Percentiles rank a stretch among this genome's conserved stretches.
Evolutionary conservation across 1,284 basidiomycete genomes (phyloP).

Genomic region (Thelephora terrestris): DNA sequence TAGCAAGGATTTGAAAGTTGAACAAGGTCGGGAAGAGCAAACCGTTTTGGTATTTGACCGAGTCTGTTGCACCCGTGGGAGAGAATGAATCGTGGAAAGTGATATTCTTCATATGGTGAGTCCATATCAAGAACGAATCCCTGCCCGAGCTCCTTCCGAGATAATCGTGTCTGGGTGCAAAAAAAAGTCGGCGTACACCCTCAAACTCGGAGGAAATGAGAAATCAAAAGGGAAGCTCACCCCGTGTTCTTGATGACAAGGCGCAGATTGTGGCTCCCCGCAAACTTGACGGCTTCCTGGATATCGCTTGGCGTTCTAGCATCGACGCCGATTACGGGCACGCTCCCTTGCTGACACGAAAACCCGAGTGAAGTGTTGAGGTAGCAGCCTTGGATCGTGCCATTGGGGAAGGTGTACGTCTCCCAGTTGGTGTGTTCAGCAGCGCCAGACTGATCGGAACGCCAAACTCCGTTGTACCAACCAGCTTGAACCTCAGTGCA

Average conservation of each 20-base stretch:
- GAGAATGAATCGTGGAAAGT: conserved; percentile 14
- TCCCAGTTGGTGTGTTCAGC: conserved; percentile 32
- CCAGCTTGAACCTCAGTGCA: conserved; percentile 24
- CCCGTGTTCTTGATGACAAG: conserved; percentile 39
- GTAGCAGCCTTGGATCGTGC: conserved; percentile 31
- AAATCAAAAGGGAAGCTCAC: conserved; percentile 19
- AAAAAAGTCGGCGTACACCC: neutral
- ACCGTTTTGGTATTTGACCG: conserved; percentile 11
- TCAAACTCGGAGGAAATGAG: neutral
- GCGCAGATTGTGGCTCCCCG: conserved; percentile 27
- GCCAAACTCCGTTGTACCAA: conserved; percentile 27
- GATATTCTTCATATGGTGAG: conserved; percentile 17
- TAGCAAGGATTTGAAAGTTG: too few relatives aligned
- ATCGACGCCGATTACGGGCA: conserved; percentile 34
- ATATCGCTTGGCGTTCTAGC: conserved; percentile 26
- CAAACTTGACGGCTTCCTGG: conserved; percentile 32
- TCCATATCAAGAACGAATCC: conserved; percentile 17
- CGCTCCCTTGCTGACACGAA: conserved; percentile 28
- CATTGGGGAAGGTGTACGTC: conserved; percentile 27
- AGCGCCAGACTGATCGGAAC: conserved; percentile 29
- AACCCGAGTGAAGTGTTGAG: conserved; percentile 27
- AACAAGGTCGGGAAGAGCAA: conserved; percentile 1
- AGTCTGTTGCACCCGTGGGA: conserved; percentile 13
- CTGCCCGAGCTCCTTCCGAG: conserved; percentile 16
- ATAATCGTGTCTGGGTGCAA: conserved; percentile 16